These are phyloP conservation scores for Schrenkiella parvula DNA, from an alignment of 345 rosid genomes.

Conservation along the genomic window DNA sequence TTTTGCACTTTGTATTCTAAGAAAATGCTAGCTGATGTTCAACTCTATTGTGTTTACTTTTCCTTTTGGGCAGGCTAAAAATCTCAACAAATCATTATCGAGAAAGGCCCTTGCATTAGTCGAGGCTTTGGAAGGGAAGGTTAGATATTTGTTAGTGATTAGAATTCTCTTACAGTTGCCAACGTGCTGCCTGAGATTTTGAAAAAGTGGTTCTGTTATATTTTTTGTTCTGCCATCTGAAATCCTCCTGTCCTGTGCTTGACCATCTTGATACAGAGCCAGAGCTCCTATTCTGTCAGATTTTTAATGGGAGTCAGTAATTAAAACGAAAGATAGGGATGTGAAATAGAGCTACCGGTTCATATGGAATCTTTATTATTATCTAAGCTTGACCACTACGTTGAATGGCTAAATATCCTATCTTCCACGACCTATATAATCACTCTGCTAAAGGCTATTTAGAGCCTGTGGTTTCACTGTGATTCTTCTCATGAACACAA, in stretches of 20 bases:
- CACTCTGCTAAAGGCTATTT: neutral
- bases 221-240: neutral
- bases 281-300: neutral
- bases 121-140: constrained; percentile 95
- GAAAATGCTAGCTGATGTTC: neutral
- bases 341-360: neutral
- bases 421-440: neutral
- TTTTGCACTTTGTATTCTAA: neutral
- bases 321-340: neutral
- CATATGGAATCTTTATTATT: neutral
- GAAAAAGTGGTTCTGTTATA: neutral
- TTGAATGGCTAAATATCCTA: neutral
- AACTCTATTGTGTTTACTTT: neutral
- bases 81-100: constrained; percentile 61
- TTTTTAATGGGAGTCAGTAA: neutral
- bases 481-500: neutral
- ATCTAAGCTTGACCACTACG: neutral
- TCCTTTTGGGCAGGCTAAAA: constrained; percentile 61
- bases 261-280: neutral
- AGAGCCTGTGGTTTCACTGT: constrained; percentile 6
- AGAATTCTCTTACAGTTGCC: neutral
- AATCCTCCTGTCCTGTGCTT: neutral
- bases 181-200: neutral
- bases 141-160: constrained; percentile 20
- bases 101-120: constrained; percentile 65